These are phyloP conservation scores for Candida dubliniensis DNA, from an alignment of 1,139 yeast genomes.

Conservation along the genomic window DNA sequence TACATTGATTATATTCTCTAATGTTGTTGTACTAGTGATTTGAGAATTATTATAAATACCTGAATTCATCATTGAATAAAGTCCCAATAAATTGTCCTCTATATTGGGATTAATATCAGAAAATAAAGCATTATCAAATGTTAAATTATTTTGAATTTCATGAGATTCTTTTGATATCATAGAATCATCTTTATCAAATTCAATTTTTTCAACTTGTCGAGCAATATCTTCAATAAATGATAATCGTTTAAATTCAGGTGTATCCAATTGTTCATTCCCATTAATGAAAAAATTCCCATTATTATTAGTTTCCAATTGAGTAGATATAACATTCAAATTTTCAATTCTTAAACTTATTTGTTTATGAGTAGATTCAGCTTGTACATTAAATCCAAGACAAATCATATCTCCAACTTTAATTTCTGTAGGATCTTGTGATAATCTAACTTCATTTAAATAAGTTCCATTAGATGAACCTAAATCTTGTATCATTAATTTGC, in stretches of 20 bases:
- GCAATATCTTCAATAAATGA: constrained; percentile 44
- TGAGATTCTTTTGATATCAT: constrained; percentile 8
- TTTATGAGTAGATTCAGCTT: constrained; percentile 77
- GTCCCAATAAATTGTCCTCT: constrained; percentile 61
- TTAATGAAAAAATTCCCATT: background rate
- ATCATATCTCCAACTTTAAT: constrained; percentile 74
- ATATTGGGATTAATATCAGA: constrained; percentile 69
- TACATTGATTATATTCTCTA: constrained; percentile 40
- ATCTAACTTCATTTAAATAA: constrained; percentile 73
- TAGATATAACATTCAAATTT: constrained; percentile 61
- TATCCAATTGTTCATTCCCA: constrained; percentile 13
- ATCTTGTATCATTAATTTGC: constrained; percentile 77
- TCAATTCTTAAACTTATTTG: constrained; percentile 82
- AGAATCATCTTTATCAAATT: constrained; percentile 1
- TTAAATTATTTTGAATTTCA: constrained; percentile 7
- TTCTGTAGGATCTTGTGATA: constrained; percentile 64
- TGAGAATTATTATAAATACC: constrained; percentile 68
- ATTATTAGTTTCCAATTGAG: background rate
- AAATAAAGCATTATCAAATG: constrained; percentile 75
- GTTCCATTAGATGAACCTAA: constrained; percentile 94
- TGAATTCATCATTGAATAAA: constrained; percentile 53
- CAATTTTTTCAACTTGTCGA: constrained; percentile 13
- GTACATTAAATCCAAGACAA: constrained; percentile 90
- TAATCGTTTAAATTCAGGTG: constrained; percentile 42
- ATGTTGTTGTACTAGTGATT: constrained; percentile 52